Percentiles rank a stretch among this genome's conserved stretches.
These are phyloP conservation scores for Lasiosphaeria ovina DNA, from an alignment of 495 filamentous ascomycete species.

Conservation along the genomic window DNA sequence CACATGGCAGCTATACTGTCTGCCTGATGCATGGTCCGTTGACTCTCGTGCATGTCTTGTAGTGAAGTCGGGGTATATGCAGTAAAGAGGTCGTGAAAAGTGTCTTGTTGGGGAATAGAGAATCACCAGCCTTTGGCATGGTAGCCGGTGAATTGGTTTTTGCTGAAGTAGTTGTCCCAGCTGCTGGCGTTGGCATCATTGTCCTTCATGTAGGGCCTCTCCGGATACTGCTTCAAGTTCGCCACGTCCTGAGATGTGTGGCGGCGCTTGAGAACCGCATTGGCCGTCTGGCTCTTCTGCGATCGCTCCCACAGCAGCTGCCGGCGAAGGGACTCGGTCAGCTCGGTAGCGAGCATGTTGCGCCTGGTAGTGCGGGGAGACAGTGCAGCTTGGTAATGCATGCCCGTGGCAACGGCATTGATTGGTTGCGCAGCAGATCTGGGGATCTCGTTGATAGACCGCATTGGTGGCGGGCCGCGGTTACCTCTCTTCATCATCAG, in stretches of 20 bases:
- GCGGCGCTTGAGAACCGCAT: constrained; percentile 83
- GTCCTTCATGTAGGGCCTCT: constrained; percentile 49
- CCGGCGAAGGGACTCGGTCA: constrained; percentile 51
- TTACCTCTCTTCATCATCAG: constrained; percentile 62
- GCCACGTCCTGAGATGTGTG: constrained; percentile 89
- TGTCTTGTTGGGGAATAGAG: constrained; percentile 11
- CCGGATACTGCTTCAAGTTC: constrained; percentile 76
- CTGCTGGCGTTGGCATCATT: constrained; percentile 44
- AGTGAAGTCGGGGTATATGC: constrained; percentile 29
- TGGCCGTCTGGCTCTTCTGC: constrained; percentile 77
- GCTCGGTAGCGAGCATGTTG: constrained; percentile 94
- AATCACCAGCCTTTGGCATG: constrained; percentile 55
- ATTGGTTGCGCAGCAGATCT: constrained; percentile 76
- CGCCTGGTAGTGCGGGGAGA: constrained; percentile 90
- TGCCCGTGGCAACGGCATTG: constrained; percentile 65
- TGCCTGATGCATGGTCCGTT: constrained; percentile 27
- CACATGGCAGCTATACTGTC: constrained; percentile 40
- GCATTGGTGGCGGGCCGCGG: constrained; percentile 40
- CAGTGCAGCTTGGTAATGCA: constrained; percentile 63
- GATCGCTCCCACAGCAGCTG: constrained; percentile 39
- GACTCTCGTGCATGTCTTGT: constrained; percentile 30
- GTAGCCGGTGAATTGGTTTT: constrained; percentile 49
- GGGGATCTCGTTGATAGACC: constrained; percentile 65
- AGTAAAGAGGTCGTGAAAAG: constrained; percentile 11
- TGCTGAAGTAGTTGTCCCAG: constrained; percentile 52